A percentile compares a stretch with the other conserved stretches of the same genome.
Conservation (phyloP, 192 early-diverging fungal genomes). For the Geranomyces michiganensis region DNA sequence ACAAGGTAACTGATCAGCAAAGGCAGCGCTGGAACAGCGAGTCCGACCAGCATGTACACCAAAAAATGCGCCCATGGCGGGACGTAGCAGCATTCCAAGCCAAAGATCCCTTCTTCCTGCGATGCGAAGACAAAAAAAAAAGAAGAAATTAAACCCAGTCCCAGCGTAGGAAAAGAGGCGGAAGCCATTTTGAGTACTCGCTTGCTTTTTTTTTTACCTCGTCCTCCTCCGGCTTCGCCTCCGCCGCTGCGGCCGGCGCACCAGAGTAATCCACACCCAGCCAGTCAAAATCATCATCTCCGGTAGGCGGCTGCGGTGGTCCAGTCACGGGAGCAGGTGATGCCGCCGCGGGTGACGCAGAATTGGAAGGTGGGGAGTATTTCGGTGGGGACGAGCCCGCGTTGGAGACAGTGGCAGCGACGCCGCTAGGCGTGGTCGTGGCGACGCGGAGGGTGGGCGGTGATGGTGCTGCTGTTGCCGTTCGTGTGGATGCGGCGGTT, state of each 20-base stretch:
- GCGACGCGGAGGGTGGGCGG: too few relatives aligned
- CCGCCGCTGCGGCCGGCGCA: conserved; percentile 4
- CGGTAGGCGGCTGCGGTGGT: neutral
- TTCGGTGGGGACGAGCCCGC: conserved; percentile 8
- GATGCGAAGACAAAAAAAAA: neutral
- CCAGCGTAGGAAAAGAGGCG: too few relatives aligned
- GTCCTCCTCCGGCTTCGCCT: conserved; percentile 23
- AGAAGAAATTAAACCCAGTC: too few relatives aligned
- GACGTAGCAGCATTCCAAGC: conserved; percentile 24
- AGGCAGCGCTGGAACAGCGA: conserved; percentile 14
- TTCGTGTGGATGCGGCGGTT: too few relatives aligned
- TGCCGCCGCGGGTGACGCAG: neutral
- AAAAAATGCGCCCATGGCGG: conserved; percentile 28
- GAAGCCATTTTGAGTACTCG: too few relatives aligned
- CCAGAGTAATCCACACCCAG: conserved; percentile 10
- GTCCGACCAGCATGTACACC: conserved; percentile 14
- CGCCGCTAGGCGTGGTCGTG: too few relatives aligned
- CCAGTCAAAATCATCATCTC: conserved; percentile 37
- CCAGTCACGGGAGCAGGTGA: neutral
- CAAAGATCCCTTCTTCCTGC: conserved; percentile 16
- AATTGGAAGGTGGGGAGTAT: conserved; percentile 7
- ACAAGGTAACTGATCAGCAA: conserved; percentile 11
- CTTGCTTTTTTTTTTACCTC: too few relatives aligned
- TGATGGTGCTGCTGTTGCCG: too few relatives aligned
- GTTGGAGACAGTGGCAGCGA: neutral